Evolutionary conservation across 2,329 filamentous ascomycete species (phyloP).

Genomic region (Penicillium rolfsii): DNA sequence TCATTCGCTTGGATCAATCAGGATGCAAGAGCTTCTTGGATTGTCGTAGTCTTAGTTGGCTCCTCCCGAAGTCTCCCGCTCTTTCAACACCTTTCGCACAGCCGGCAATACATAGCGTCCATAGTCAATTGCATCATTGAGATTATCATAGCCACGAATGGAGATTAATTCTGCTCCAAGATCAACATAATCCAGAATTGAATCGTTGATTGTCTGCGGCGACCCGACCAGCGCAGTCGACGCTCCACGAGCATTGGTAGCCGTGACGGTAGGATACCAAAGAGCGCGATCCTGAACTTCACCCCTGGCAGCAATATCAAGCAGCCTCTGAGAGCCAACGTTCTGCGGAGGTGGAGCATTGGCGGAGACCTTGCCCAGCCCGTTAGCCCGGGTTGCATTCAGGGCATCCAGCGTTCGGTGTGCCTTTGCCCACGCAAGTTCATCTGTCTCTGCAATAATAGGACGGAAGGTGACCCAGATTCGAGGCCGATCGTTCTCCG

Average conservation of each 20-base stretch:
- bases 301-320: slow-evolving; percentile 57
- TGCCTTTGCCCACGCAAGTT: slow-evolving; percentile 65
- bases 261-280: slow-evolving; percentile 67
- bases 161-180: slow-evolving; percentile 61
- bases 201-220: slow-evolving; percentile 56
- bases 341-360: slow-evolving; percentile 56
- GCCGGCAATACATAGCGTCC: slow-evolving; percentile 59
- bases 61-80: not conserved
- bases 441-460: slow-evolving; percentile 64
- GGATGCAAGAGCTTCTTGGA: not conserved
- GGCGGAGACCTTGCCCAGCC: slow-evolving; percentile 36
- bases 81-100: slow-evolving; percentile 43
- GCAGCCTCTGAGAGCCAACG: slow-evolving; percentile 61
- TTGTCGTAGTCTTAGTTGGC: not conserved
- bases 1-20: not conserved
- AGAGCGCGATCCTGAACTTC: slow-evolving; percentile 64
- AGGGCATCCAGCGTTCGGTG: slow-evolving; percentile 59
- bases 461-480: slow-evolving; percentile 69
- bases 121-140: slow-evolving; percentile 64
- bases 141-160: slow-evolving; percentile 64
- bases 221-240: slow-evolving; percentile 63
- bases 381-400: slow-evolving; percentile 48
- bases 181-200: slow-evolving; percentile 61
- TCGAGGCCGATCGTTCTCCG: slow-evolving; percentile 56
- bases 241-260: slow-evolving; percentile 62